Base-by-base conservation (phyloP, 1,284 basidiomycete species). In the Ganoderma resinaceum region DNA sequence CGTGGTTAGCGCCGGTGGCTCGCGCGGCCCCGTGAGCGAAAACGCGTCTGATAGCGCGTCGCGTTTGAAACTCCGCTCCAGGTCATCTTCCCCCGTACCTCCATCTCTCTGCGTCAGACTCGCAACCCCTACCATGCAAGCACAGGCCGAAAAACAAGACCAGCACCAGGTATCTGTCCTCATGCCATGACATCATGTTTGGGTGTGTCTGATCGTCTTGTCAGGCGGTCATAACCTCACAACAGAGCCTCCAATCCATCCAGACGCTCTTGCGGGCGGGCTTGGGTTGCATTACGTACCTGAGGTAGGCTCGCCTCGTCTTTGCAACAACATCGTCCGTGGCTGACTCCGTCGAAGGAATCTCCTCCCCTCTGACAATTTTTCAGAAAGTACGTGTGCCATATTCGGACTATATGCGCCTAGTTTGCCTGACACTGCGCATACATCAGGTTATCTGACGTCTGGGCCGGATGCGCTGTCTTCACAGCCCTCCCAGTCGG, bases 321-420 rank as follows among this genome's bases (percentile, higher is more conserved):
- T 69, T 31, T 20, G 8, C 23, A 33, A 23, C 29, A 4, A 60
- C 49, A 9, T 55, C 18, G 26, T 16, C 18, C 14, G 2, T 1
- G 23, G 29, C 61, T 37, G 26, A 37, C 18, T 59, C 55, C 63
- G 29, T 57, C 14, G 12, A 73, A 92, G 91, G 69, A 89, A 91
- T 72, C 79, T 95, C 4, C 83, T 95, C 29, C 92, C 93, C 6
- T 88, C 91, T 40, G 92, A 94, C 61, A 94, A 94, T 73, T 95
- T 95, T 75, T 85, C 85, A n/a, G 87, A 91, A 78, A 89, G 92
- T 91, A 78, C 89, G 92, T 91, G 70, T 71, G 82, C 37, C 37
- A 14, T 46, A 20, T 26, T 20, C 63, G 67, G 59, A 46, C 46
- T 72, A 58, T 64, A 68, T 62, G 69, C 75, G 57, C 23, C 20